phyloP scores from a whole-genome alignment of 2,329 filamentous ascomycete species.

The Diaporthe destruens region DNA sequence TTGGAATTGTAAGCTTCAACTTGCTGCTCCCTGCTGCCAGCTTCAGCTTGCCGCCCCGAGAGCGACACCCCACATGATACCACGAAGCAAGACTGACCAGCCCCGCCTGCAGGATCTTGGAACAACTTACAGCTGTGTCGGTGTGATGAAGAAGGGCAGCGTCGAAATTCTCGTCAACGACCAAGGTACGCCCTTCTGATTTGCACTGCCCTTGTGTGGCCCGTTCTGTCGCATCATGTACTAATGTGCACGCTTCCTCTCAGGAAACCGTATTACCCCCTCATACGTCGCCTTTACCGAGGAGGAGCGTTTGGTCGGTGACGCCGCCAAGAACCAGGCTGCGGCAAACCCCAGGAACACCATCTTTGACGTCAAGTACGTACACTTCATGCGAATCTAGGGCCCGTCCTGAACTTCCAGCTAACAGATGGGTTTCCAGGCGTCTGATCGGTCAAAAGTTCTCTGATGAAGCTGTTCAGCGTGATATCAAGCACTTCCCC shows the following conservation, averaged over 20 bases:
- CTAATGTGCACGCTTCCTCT: background rate
- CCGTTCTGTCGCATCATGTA: background rate
- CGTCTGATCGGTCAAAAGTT: conserved; percentile 89
- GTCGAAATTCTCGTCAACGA: conserved; percentile 97
- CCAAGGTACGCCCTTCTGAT: conserved; percentile 62
- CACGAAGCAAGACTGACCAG: conserved; percentile 44
- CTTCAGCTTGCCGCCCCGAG: background rate
- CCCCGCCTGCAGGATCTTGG: conserved; percentile 74
- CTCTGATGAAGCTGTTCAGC: conserved; percentile 87
- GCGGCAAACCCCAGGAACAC: conserved; percentile 82
- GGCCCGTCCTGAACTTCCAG: background rate
- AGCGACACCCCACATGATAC: background rate
- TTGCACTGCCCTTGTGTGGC: background rate
- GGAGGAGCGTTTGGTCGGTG: conserved; percentile 95
- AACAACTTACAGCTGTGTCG: conserved; percentile 90
- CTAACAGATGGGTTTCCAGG: conserved; percentile 56
- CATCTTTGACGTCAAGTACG: conserved; percentile 87
- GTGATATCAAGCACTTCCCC: conserved; percentile 97
- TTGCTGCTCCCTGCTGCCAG: background rate
- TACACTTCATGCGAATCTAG: conserved; percentile 42
- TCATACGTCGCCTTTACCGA: conserved; percentile 98
- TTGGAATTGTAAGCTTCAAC: conserved; percentile 79
- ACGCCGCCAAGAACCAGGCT: conserved; percentile 97
- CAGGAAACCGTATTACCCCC: conserved; percentile 92
- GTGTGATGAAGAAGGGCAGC: conserved; percentile 96